These are phyloP conservation scores for Kuraishia hungarica DNA, from an alignment of 805 yeast species.

Conservation along the genomic window DNA sequence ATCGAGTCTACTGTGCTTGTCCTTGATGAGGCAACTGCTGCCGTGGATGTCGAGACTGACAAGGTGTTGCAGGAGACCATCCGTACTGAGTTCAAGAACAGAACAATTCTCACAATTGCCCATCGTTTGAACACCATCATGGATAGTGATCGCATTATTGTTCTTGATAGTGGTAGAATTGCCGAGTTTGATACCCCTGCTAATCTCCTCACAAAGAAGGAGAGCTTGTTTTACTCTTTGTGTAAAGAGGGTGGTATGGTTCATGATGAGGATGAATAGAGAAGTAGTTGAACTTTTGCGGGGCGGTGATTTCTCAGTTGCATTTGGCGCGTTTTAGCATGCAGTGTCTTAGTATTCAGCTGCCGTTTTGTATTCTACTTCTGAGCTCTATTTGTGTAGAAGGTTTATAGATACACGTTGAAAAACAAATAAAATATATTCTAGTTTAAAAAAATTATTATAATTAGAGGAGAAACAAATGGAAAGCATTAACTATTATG, in stretches of 20 bases:
- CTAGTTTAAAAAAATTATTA: background rate
- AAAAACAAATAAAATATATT: background rate
- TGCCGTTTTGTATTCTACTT: slow-evolving; percentile 22
- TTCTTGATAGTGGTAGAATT: slow-evolving; percentile 65
- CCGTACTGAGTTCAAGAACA: slow-evolving; percentile 61
- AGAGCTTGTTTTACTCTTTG: slow-evolving; percentile 69
- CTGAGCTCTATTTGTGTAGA: slow-evolving; percentile 16
- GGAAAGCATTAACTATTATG: background rate
- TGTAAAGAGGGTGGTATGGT: slow-evolving; percentile 70
- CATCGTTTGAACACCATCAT: slow-evolving; percentile 77
- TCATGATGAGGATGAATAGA: slow-evolving; percentile 9
- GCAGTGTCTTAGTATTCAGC: slow-evolving; percentile 9
- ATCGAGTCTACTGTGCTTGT: slow-evolving; percentile 57
- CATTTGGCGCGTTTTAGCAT: background rate
- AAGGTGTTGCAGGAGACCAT: slow-evolving; percentile 70
- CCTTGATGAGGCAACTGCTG: slow-evolving; percentile 84
- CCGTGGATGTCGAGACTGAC: slow-evolving; percentile 83
- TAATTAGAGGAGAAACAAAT: no score
- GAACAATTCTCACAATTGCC: slow-evolving; percentile 79
- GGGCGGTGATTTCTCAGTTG: background rate
- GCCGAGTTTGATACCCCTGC: slow-evolving; percentile 71
- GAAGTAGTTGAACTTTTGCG: background rate
- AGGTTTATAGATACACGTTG: background rate
- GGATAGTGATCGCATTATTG: slow-evolving; percentile 73
- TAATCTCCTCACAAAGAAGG: slow-evolving; percentile 53